Evolutionary conservation across 129 eudicot genomes (phyloP), one percentile per base, ranked within the genome.

Genomic region (Tagetes patula): DNA sequence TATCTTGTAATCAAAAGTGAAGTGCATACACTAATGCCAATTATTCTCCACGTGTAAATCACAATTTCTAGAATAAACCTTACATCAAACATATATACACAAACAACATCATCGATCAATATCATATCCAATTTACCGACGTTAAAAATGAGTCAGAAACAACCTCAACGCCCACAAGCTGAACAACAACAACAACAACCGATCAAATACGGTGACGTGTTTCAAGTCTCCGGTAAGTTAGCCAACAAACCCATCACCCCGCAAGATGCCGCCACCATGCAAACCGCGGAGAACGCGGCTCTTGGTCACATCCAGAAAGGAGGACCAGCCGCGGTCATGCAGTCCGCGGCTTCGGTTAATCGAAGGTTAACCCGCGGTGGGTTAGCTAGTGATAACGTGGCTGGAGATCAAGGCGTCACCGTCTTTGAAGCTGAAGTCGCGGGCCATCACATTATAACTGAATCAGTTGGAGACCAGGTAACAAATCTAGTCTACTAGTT

Each of bases 251-350:
- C 96, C 52, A 66, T 88, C 30, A 75, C 92, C 2, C 90, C 87
- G 4, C 72, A 78, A 52, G 97, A 88, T 64, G 88, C 97, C 2
- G 86, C 92, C 64, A 69, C 87, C 69, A 79, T 87, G 88, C 87
- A 83, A 75, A 54, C 89, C 1, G 96, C 96, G 4, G 97, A 91
- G 69, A 84, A 74, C 62, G 40, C 67, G 37, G 77, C 76, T 0
- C 77, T 87, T 34, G 94, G 94, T 27, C 65, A 75, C 56, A 82
- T 74, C 34, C 72, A 68, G 2, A 85, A 74, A 52, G 87, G 91
- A 2, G 91, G 97, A 0, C 89, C 95, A 0, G 97, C 95, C 0
- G 81, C 94, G 8, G 59, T 84, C 70, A 87, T 87, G 94, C 87
- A 79, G 64, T 82, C 89, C 1, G 91, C 96, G 0, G 94, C 94